These are phyloP conservation scores for Cordyceps javanica DNA, from an alignment of 2,329 filamentous ascomycete species.

Conservation along the genomic window DNA sequence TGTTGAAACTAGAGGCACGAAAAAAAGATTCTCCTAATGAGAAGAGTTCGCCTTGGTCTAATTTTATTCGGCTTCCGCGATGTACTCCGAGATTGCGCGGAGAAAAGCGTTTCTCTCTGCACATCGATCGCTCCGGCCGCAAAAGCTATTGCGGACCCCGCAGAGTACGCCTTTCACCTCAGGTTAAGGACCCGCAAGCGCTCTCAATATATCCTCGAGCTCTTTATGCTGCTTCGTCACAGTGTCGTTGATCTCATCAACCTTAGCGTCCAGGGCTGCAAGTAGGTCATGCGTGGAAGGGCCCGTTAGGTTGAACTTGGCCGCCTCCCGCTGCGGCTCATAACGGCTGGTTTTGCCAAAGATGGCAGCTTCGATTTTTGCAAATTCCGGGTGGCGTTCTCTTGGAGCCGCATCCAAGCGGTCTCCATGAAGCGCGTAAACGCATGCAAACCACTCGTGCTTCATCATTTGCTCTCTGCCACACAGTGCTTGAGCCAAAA, in stretches of 20 bases:
- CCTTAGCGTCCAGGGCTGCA: neutral
- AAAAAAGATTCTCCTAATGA: too few species aligned
- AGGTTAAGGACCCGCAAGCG: neutral
- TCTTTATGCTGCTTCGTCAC: neutral
- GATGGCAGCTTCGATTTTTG: neutral
- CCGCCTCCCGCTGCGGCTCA: too few species aligned
- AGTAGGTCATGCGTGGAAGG: neutral
- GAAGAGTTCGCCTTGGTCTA: too few species aligned
- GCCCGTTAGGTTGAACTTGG: neutral
- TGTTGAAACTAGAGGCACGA: too few species aligned
- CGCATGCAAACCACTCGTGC: neutral
- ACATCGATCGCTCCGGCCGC: neutral
- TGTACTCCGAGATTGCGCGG: neutral
- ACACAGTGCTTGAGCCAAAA: neutral
- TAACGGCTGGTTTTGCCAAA: too few species aligned
- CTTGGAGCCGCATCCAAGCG: neutral
- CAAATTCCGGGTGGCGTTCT: neutral
- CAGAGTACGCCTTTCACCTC: neutral
- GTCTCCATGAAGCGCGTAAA: fast-evolving
- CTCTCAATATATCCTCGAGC: neutral
- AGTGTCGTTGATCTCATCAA: neutral
- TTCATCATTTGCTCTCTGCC: neutral
- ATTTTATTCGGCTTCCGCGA: neutral
- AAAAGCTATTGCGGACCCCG: neutral
- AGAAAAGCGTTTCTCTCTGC: neutral